Base-by-base conservation (phyloP, 352 stramenopile genomes). In the Pythium periplocum region DNA sequence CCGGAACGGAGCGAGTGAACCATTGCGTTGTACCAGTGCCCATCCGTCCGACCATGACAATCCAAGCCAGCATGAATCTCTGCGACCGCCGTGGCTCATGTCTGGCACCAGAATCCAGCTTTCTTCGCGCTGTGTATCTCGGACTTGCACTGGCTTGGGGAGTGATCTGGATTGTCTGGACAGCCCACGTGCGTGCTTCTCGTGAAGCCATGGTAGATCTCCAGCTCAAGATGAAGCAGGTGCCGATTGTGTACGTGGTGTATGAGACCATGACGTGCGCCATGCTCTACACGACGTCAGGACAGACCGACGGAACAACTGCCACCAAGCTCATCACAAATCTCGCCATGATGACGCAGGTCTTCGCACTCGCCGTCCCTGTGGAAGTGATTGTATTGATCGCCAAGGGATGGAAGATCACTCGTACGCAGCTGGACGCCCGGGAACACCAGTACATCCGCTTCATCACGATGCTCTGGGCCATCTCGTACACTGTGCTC, bases 381-480 rank as follows among this genome's bases (percentile, higher is more conserved):
- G 71, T 64, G 5, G 75, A 86, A 46, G 53, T 78, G 17, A 34
- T 86, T 3, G 50, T 86, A n/a, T 36, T 86, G 35, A 71, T 86
- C 6, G 75, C 78, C 7, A 86, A 86, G 46, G 78, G 78, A 17
- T 88, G 78, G 78, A 76, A 88, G 53, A 86, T 88, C 58, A 88
- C 75, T 7, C 73, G 78, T 0, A 55, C 53, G 4, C 48, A 67
- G n/a, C 55, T 88, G 2, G 64, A 68, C 2, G 26, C 48, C 4
- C 73, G 73, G 44, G 78, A 86, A 43, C 37, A 69, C 26, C 71
- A 82, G 52, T 82, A 78, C 69, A 73, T 86, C 40, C 75, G 75
- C 38, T 74, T 81, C 36, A 62, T 86, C 38, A 73, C 75, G 38
- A 8, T 83, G 11, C 57, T 66, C 7, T 88, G 72, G 68, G 73